Base-by-base conservation (phyloP, 306 rosid species). In the Ormosia emarginata region DNA sequence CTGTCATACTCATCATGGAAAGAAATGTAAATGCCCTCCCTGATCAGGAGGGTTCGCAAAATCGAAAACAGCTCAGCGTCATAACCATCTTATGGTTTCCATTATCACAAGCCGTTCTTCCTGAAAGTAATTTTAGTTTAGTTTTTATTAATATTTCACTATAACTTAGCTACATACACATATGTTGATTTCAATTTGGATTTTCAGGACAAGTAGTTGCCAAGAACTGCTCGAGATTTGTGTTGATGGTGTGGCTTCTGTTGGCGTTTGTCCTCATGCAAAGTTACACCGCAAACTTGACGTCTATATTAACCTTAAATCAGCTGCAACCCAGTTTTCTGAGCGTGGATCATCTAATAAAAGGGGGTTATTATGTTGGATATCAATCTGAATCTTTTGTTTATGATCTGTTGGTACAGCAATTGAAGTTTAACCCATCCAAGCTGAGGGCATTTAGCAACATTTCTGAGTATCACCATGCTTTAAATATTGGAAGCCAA, bases 231-330 rank as follows among this genome's bases (percentile, higher is more conserved):
- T 85, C 88, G 12, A 85, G 81, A 71, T 77, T 85, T 77, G 85
- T 81, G 34, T 72, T 85, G 58, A 81, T 85, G 83, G 81, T 85
- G 7, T 85, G 88, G 85, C 73, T 85, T 57, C 10, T 85, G 11
- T 81, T 85, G 55, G 83, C 85, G 8, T 81, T 85, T 43, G 80
- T 85, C 2, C 80, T 81, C 2, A 76, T 81, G 85, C 88, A 85
- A 57, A 85, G 88, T 71, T 85, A 85, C 77, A 85, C 83, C 0
- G 83, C 88, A 12, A 85, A 43, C 68, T 71, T 85, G 80, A 81
- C 85, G 0, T 69, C 85, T 6, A 81, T 85, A 47, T 56, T 81
- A 70, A 81, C 83, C 1, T 1, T 70, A 49, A 85, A 85, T 77
- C 80, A 81, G 36, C 56, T 85, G 4, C 72, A 67, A 57, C 85